Evolutionary conservation across 129 eudicot species (phyloP).

Genomic region (Rutidosis leptorrhynchoides): DNA sequence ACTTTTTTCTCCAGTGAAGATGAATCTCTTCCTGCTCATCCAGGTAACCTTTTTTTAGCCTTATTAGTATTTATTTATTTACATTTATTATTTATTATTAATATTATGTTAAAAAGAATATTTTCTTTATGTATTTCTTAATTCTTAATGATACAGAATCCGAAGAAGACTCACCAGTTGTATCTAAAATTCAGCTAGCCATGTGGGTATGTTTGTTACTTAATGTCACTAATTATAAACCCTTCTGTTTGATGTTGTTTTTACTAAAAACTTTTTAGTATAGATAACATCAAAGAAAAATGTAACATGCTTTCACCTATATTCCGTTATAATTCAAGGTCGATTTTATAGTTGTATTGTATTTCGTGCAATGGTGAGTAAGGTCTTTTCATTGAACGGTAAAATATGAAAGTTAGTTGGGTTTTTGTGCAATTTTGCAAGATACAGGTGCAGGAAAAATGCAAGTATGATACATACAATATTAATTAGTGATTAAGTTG

Average conservation of each 20-base stretch:
- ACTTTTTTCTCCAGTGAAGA: slow-evolving; percentile 40
- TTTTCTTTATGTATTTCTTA: slow-evolving; percentile 26
- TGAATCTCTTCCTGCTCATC: slow-evolving; percentile 68
- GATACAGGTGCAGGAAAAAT: background rate
- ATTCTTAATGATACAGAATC: slow-evolving; percentile 37
- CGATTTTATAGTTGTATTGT: background rate
- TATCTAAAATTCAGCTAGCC: slow-evolving; percentile 79
- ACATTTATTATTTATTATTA: background rate
- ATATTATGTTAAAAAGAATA: background rate
- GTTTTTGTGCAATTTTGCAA: background rate
- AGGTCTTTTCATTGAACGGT: background rate
- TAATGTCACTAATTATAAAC: background rate
- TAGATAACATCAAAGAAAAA: background rate
- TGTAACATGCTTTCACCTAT: background rate
- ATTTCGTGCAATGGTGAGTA: background rate
- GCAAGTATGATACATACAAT: background rate
- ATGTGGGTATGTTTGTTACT: slow-evolving; percentile 98
- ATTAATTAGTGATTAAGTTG: background rate
- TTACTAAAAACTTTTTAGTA: background rate
- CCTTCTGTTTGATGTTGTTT: background rate
- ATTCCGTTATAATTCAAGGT: no score
- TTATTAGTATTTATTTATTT: background rate
- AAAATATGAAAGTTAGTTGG: background rate
- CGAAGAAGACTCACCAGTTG: slow-evolving; percentile 43
- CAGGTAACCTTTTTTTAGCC: slow-evolving; percentile 33